Base-by-base conservation (phyloP, 1,284 basidiomycete species). In the Calocybe gambosa region DNA sequence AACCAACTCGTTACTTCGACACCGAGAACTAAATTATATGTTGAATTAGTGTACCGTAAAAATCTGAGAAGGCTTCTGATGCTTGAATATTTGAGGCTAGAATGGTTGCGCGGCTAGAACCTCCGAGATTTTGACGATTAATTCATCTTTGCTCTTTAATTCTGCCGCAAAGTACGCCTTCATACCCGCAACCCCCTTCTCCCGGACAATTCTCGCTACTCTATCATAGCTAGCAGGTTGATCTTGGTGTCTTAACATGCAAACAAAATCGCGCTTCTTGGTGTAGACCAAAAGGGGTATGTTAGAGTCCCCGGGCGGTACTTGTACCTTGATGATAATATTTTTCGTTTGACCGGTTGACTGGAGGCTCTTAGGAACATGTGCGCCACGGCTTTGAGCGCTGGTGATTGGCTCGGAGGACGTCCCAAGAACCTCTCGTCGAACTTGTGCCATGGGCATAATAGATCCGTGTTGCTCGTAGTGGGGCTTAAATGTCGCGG, bases 131-230 rank as follows among this genome's bases (percentile, higher is more conserved):
- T 67, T 36, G 64, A 64, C 31, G 61, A 61, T 55, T 69, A 70
- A 66, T 66, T 29, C 39, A 64, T 52, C 64, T 41, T 62, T 61
- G 29, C 58, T 68, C 54, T 62, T 70, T 51, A 81, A 47, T 54
- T 76, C 73, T 0, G 78, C 77, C 1, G 69, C 62, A 46, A 81
- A 79, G 55, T 80, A 80, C 0, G 72, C 78, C 57, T 78, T 80
- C n/a, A 61, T 57, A 0, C 72, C 70, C 3, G 62, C 62, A 3
- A 73, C 19, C 29, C 18, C 7, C 10, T 40, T 41, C 13, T 45
- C 29, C 36, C 7, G 16, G 21, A 6, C 25, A 20, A 5, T 15
- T 36, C 23, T 15, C 19, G 12, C 47, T 31, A 80, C 42, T 16
- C 59, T 50, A 43, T 74, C 67, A 48, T 75, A 81, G 1, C 56